Conservation (phyloP, 2,329 filamentous ascomycete genomes). For the Didymella pinodella region DNA sequence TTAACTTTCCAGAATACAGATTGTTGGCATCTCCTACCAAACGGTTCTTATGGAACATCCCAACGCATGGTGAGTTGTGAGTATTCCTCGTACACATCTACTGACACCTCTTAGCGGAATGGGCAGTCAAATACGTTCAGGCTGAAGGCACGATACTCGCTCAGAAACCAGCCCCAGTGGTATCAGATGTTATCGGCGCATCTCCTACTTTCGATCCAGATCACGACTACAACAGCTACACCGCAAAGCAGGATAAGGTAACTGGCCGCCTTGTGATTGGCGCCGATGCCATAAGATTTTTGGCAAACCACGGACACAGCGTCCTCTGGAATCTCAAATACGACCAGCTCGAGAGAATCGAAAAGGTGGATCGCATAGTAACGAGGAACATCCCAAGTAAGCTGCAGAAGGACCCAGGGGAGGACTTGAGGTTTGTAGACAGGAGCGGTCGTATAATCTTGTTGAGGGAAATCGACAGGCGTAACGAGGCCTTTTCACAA, state of each 20-base stretch:
- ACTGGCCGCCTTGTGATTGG: constrained; percentile 31
- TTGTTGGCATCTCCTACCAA: constrained; percentile 48
- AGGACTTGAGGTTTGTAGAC: constrained; percentile 33
- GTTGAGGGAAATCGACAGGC: constrained; percentile 32
- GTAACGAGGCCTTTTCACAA: constrained; percentile 44
- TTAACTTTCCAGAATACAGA: constrained; percentile 46
- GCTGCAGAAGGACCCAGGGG: constrained; percentile 26
- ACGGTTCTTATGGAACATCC: constrained; percentile 49
- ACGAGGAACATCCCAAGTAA: constrained; percentile 29
- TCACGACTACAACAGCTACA: constrained; percentile 34
- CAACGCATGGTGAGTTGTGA: constrained; percentile 40
- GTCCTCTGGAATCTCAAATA: constrained; percentile 29
- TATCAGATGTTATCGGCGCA: not conserved
- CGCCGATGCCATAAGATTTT: constrained; percentile 30
- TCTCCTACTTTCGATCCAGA: constrained; percentile 12
- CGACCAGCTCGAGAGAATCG: constrained; percentile 27
- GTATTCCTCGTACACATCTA: too few species aligned
- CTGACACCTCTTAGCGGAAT: constrained; percentile 36
- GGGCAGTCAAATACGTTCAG: constrained; percentile 45
- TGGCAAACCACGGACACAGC: constrained; percentile 22
- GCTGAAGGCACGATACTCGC: constrained; percentile 32
- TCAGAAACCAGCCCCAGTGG: not conserved
- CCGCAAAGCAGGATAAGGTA: constrained; percentile 24
- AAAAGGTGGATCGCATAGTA: constrained; percentile 38
- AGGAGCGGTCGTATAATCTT: constrained; percentile 23